Conservation (phyloP, 2,329 filamentous ascomycete species). For the Xylaria sp. region DNA sequence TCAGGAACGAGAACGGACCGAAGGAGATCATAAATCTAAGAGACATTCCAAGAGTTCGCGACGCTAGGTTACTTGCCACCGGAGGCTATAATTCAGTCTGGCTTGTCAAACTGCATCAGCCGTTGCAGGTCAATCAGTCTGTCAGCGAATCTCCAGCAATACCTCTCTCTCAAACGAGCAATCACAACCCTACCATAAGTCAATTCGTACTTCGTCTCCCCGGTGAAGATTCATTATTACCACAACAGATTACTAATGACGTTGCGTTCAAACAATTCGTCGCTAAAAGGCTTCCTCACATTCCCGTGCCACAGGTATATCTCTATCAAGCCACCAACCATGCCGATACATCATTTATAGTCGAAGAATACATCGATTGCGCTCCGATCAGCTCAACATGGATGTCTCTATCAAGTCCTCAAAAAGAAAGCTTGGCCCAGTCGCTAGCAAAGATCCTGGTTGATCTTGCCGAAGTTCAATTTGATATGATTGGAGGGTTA, state of each 20-base stretch:
- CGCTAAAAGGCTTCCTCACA: conserved; percentile 27
- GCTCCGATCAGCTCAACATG: conserved; percentile 12
- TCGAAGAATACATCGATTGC: conserved; percentile 30
- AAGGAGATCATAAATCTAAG: background rate
- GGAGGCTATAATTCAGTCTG: conserved; percentile 24
- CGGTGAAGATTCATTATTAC: conserved; percentile 15
- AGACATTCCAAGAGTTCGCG: conserved; percentile 1
- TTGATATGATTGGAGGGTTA: conserved; percentile 28
- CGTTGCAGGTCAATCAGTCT: background rate
- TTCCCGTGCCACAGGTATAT: conserved; percentile 28
- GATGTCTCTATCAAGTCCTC: conserved; percentile 16
- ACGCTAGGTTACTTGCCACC: background rate
- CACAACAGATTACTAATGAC: conserved; percentile 28
- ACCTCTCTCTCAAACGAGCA: background rate
- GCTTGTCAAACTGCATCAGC: conserved; percentile 10
- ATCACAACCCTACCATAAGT: background rate
- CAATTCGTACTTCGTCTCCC: conserved; percentile 28
- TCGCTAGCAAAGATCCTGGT: conserved; percentile 21
- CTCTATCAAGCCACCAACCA: conserved; percentile 18
- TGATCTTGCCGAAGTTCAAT: conserved; percentile 22
- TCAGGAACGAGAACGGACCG: background rate
- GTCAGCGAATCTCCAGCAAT: background rate
- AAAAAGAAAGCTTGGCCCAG: conserved; percentile 20
- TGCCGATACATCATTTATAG: conserved; percentile 14
- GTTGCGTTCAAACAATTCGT: conserved; percentile 30